Conservation (phyloP, 176 grass and related monocot species). For the Aegilops sharonensis region DNA sequence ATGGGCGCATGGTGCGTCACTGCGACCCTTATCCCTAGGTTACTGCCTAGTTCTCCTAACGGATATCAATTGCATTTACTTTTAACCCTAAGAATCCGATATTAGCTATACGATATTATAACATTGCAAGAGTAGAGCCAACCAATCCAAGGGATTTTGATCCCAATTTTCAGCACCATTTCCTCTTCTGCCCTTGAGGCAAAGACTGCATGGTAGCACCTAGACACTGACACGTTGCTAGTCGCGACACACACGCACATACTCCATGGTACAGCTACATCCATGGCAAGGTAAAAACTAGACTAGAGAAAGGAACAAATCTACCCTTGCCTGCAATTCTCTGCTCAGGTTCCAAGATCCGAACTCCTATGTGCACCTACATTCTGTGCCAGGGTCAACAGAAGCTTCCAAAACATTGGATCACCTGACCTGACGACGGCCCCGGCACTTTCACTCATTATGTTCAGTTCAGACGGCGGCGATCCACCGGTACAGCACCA, state of each 20-base stretch:
- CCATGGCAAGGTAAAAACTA: neutral
- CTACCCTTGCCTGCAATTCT: neutral
- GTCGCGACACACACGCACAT: neutral
- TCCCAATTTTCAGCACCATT: neutral
- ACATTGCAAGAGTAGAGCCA: neutral
- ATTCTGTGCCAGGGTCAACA: constrained; percentile 13
- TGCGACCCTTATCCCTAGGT: no score
- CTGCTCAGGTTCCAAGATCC: constrained; percentile 33
- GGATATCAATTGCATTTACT: neutral
- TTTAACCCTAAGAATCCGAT: neutral
- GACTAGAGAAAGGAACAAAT: constrained; percentile 17
- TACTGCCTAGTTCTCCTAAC: no score
- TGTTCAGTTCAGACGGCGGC: constrained; percentile 41
- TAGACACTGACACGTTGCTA: no score
- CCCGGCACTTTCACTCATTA: constrained; percentile 7
- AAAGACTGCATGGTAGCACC: neutral
- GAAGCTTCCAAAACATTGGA: constrained; percentile 25
- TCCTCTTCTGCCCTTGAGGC: neutral
- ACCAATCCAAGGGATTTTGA: neutral
- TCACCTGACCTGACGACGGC: neutral
- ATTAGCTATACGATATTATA: neutral
- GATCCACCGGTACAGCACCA: constrained; percentile 79
- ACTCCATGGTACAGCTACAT: neutral
- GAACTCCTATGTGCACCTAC: constrained; percentile 37
- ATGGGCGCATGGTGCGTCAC: no score